These are phyloP conservation scores for Metschnikowia noctiluminum DNA, from an alignment of 805 yeast genomes.

Conservation along the genomic window DNA sequence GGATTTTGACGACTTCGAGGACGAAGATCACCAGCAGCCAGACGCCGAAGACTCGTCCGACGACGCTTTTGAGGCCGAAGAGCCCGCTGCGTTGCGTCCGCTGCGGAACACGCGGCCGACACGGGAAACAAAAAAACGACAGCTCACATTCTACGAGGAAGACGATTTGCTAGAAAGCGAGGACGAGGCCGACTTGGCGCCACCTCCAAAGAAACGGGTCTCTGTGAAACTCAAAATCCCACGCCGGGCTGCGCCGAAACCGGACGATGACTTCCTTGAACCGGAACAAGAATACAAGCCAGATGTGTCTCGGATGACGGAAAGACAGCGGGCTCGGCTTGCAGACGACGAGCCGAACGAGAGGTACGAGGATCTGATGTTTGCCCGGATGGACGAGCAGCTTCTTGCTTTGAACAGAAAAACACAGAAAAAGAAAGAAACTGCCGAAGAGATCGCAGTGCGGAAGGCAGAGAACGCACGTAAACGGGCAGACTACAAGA, in stretches of 20 bases:
- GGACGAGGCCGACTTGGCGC: slow-evolving; percentile 20
- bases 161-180: slow-evolving; percentile 31
- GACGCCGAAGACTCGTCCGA: slow-evolving; percentile 10
- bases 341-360: slow-evolving; percentile 29
- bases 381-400: slow-evolving; percentile 29
- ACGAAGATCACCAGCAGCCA: slow-evolving; percentile 5
- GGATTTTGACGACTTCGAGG: slow-evolving; percentile 9
- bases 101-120: slow-evolving; percentile 11
- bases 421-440: slow-evolving; percentile 52
- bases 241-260: slow-evolving; percentile 7
- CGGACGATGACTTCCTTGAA: slow-evolving; percentile 27
- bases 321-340: slow-evolving; percentile 50
- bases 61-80: slow-evolving; percentile 10
- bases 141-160: slow-evolving; percentile 36
- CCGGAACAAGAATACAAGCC: slow-evolving; percentile 46
- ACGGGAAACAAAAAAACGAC: slow-evolving; percentile 35
- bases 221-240: slow-evolving; percentile 15
- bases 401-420: slow-evolving; percentile 27
- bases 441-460: slow-evolving; percentile 80
- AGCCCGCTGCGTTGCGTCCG: slow-evolving; percentile 9
- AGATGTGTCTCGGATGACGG: slow-evolving; percentile 51
- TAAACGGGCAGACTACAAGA: slow-evolving; percentile 79
- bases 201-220: slow-evolving; percentile 16
- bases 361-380: slow-evolving; percentile 19
- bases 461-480: slow-evolving; percentile 86